A percentile compares a stretch with the other conserved stretches of the same genome.
Evolutionary conservation across 257 asterid species (phyloP).

Genomic region (Capsicum pubescens): DNA sequence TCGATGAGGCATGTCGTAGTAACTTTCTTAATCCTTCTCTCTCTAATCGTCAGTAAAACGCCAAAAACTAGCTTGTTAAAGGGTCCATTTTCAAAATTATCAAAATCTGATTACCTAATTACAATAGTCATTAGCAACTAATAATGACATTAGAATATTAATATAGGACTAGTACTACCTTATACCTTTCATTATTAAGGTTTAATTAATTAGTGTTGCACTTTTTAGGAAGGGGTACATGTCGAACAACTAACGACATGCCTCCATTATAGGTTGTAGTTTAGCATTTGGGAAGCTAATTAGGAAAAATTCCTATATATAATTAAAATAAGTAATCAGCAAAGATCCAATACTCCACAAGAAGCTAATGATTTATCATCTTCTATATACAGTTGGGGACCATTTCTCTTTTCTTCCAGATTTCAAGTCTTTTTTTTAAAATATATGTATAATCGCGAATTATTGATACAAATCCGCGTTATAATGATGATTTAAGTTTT

Average conservation of each 20-base stretch:
- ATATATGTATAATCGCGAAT: conserved; percentile 37
- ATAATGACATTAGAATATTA: conserved; percentile 24
- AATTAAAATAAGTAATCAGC: conserved; percentile 12
- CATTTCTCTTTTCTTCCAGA: conserved; percentile 35
- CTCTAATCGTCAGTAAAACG: conserved; percentile 15
- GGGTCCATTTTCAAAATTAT: not conserved
- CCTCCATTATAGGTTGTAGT: conserved; percentile 61
- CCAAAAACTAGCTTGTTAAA: conserved; percentile 1
- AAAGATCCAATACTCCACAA: conserved; percentile 22
- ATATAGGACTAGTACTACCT: conserved; percentile 17
- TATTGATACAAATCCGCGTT: conserved; percentile 35
- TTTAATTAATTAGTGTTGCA: conserved; percentile 19
- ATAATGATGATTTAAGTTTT: not conserved
- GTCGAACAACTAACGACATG: conserved; percentile 69
- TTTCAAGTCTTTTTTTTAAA: conserved; percentile 9
- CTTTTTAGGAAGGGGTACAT: conserved; percentile 68
- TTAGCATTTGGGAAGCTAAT: conserved; percentile 40
- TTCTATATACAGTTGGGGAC: conserved; percentile 43
- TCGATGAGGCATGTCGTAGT: conserved; percentile 67
- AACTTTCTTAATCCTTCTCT: not conserved
- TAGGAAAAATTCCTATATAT: conserved; percentile 27
- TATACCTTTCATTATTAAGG: conserved; percentile 8
- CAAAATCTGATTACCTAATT: conserved; percentile 18
- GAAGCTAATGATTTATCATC: conserved; percentile 22
- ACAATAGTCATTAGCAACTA: conserved; percentile 24